phyloP scores from a whole-genome alignment of 148 eudicot species.

The Vaccinium myrtillus region DNA sequence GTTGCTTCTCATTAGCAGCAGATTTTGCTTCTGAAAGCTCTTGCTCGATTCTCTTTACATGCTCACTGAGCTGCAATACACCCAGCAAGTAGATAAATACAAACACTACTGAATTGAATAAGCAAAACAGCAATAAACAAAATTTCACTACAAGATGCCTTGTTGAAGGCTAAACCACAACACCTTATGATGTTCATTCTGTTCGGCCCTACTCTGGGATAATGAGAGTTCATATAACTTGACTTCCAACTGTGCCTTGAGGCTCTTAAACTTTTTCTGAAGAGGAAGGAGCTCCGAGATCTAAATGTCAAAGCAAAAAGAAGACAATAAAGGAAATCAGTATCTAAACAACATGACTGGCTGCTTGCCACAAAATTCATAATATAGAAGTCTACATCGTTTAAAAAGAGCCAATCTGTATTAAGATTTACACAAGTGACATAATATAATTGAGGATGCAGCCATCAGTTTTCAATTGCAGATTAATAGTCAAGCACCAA shows the following conservation, averaged over 20 bases:
- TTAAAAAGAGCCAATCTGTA: neutral
- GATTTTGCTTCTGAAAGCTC: constrained; percentile 83
- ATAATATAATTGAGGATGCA: neutral
- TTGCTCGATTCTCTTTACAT: constrained; percentile 76
- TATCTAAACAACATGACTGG: neutral
- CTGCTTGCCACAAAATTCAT: neutral
- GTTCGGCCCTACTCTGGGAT: constrained; percentile 77
- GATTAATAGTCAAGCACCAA: neutral
- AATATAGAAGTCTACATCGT: neutral
- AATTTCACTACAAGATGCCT: neutral
- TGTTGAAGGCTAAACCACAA: constrained; percentile 8
- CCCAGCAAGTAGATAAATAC: constrained; percentile 5
- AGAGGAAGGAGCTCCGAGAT: constrained; percentile 75
- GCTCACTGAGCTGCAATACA: constrained; percentile 69
- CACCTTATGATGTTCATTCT: constrained; percentile 98
- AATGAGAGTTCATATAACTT: constrained; percentile 85
- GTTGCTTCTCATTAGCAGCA: constrained; percentile 62
- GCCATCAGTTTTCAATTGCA: neutral
- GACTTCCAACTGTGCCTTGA: constrained; percentile 72
- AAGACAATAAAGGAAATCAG: neutral
- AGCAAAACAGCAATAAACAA: neutral
- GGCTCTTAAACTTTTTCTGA: constrained; percentile 67
- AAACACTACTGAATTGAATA: constrained; percentile 3
- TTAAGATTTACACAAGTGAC: neutral
- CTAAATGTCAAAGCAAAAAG: constrained; percentile 35